These are phyloP conservation scores for Cardiospermum halicacabum DNA, from an alignment of 345 rosid species.

Conservation along the genomic window DNA sequence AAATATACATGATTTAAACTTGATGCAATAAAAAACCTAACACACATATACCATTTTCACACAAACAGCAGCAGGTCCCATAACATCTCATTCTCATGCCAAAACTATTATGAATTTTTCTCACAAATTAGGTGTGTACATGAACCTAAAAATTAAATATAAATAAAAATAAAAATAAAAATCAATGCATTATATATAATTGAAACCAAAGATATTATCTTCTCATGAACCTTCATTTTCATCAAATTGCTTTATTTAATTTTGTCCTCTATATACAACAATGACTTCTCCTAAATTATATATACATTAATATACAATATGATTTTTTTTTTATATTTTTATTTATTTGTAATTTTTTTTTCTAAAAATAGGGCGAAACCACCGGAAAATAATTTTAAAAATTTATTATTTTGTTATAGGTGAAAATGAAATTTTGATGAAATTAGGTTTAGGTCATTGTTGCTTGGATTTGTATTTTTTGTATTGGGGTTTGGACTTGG, in stretches of 20 bases:
- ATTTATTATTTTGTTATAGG: no score
- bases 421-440: neutral
- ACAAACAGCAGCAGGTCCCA: neutral
- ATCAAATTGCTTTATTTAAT: neutral
- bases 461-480: neutral
- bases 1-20: neutral
- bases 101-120: neutral
- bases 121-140: slow-evolving; percentile 4
- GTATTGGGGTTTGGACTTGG: neutral
- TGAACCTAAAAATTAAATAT: slow-evolving; percentile 5
- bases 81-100: slow-evolving; percentile 4
- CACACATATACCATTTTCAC: neutral
- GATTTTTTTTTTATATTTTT: no score
- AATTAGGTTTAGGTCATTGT: slow-evolving; percentile 11
- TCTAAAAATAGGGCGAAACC: neutral
- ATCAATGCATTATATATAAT: neutral
- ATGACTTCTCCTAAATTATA: neutral
- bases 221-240: slow-evolving; percentile 6
- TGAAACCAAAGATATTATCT: neutral
- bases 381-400: no score
- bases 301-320: no score
- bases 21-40: neutral
- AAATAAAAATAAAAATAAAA: no score
- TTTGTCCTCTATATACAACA: neutral
- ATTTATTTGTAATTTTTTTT: no score